These are phyloP conservation scores for Saccharomyces pastorianus DNA, from an alignment of 1,139 yeast species.

Conservation along the genomic window DNA sequence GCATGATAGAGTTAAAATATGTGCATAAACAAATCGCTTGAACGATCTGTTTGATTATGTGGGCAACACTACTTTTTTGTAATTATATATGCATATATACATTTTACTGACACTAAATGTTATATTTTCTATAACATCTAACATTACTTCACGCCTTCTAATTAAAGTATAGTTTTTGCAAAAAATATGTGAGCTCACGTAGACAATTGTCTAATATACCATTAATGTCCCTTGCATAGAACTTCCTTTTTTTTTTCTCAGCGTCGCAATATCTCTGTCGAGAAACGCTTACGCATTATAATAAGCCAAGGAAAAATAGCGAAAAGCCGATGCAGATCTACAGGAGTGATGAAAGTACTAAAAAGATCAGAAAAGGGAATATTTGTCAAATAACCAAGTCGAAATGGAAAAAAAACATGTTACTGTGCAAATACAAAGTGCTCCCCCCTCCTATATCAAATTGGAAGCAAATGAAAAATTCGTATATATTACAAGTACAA, in stretches of 20 bases:
- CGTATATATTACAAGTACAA: slow-evolving; percentile 17
- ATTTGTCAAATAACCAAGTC: not conserved
- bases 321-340: not conserved
- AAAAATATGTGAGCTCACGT: too few relatives aligned
- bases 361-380: not conserved
- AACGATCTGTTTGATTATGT: not conserved
- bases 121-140: not conserved
- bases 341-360: not conserved
- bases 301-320: not conserved
- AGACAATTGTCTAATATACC: not conserved
- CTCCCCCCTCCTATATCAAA: slow-evolving; percentile 11
- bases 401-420: not conserved
- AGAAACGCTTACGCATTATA: not conserved
- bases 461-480: slow-evolving; percentile 15
- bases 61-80: not conserved
- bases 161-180: not conserved
- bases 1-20: not conserved
- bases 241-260: not conserved
- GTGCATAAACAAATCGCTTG: not conserved
- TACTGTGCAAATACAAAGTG: not conserved
- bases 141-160: not conserved
- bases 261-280: not conserved
- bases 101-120: not conserved
- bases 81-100: not conserved
- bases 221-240: not conserved